Evolutionary conservation across 2,329 filamentous ascomycete genomes (phyloP), one percentile per base, ranked within the genome.

Genomic region (Pseudocercospora musae): DNA sequence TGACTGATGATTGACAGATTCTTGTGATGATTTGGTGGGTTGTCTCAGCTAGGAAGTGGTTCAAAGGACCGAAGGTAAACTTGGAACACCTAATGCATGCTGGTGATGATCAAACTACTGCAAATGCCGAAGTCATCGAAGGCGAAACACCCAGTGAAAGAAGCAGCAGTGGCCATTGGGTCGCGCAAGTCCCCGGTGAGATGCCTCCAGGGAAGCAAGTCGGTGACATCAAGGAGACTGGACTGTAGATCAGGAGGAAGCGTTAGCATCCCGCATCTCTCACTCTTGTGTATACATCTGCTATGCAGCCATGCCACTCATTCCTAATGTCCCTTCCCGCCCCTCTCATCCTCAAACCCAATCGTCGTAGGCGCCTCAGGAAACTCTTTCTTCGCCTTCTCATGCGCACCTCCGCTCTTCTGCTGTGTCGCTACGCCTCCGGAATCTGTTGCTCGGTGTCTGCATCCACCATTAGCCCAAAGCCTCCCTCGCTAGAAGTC

Each of bases 21-120:
- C 52, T 67, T 21, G 58, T 81, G 2, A 79, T 81, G 2, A 74
- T 87, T 13, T 90, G 87, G 85, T 90, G 86, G 80, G 76, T 84
- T 44, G 75, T 89, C 4, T 82, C 83, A 67, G 87, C 87, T 9
- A 80, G 80, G 54, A 87, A 84, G 70, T 90, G 87, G 87, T 90
- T 90, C 75, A 87, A 85, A 69, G 88, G 88, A 0, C 87, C 88
- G 0, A 88, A 86, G 77, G 84, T 90, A 64, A 89, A 89, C 69
- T 78, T 89, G 25, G 62, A 62, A 27, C 62, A 64, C 44, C 33
- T 62, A 7, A 64, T 62, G 60, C 59, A 62, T 53, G 46, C n/a
- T 20, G 21, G 42, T 20, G 62, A 54, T n/a, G 37, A 49, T 18
- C 60, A 18, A 15, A 33, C 23, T 13, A 44, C 18, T 25, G 31